Percentiles rank a stretch among this genome's conserved stretches.
These are phyloP conservation scores for Schwanniomyces occidentalis DNA, from an alignment of 805 yeast genomes.

Conservation along the genomic window DNA sequence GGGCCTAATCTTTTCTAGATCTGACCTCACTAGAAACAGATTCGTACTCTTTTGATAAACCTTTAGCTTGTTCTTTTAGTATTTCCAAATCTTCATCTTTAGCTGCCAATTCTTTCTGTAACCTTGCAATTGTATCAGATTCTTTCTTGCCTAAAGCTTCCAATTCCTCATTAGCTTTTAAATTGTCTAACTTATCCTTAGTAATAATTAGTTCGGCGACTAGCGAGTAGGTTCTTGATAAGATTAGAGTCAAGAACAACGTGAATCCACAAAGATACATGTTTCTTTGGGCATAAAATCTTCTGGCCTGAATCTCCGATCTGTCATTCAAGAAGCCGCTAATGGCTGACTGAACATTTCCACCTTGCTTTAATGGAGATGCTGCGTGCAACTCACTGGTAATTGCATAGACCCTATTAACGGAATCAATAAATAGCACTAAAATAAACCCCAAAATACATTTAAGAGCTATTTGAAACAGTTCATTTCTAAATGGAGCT, in stretches of 20 bases:
- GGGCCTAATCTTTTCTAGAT: constrained; percentile 13
- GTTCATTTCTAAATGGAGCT: constrained; percentile 68
- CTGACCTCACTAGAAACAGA: constrained; percentile 19
- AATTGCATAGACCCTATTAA: constrained; percentile 76
- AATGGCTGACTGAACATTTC: constrained; percentile 15
- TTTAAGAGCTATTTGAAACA: constrained; percentile 74
- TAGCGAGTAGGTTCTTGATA: constrained; percentile 79
- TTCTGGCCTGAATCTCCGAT: constrained; percentile 83
- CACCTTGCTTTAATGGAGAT: constrained; percentile 13
- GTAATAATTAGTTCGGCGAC: constrained; percentile 70
- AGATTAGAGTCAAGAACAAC: constrained; percentile 80
- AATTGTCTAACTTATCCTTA: constrained; percentile 56
- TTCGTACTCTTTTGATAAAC: constrained; percentile 66
- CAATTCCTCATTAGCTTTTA: constrained; percentile 22
- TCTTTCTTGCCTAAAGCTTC: constrained; percentile 25
- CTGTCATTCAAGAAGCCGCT: constrained; percentile 52
- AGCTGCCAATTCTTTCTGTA: constrained; percentile 47
- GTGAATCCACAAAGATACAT: constrained; percentile 95
- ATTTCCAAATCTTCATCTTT: constrained; percentile 66
- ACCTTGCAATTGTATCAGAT: constrained; percentile 42
- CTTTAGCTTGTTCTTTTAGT: constrained; percentile 71
- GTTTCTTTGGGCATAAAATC: constrained; percentile 95
- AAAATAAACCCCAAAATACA: constrained; percentile 82
- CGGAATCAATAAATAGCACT: constrained; percentile 82
- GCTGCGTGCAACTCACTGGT: constrained; percentile 54